Evolutionary conservation across 768 basidiomycete species (phyloP).

Genomic region (Kwoniella newhampshirensis): DNA sequence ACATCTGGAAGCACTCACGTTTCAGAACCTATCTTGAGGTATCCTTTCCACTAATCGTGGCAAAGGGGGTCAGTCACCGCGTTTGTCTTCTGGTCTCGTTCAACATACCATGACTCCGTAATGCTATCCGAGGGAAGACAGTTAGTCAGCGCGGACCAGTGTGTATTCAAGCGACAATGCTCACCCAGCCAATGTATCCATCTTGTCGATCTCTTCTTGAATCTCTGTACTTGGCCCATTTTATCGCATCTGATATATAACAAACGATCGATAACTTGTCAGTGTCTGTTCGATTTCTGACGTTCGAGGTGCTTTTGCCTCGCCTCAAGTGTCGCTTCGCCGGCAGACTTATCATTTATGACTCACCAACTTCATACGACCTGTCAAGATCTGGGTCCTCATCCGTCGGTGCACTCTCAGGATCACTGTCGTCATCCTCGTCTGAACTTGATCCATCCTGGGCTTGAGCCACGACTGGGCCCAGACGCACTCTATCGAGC

Average conservation of each 20-base stretch:
- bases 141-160: neutral
- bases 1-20: constrained; percentile 17
- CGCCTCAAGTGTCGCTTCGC: no score
- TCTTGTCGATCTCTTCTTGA: constrained; percentile 12
- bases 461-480: neutral
- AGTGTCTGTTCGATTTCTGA: no score
- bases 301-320: no score
- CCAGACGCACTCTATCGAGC: constrained; percentile 8
- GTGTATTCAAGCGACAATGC: neutral
- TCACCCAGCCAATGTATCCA: constrained; percentile 31
- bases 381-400: constrained; percentile 11
- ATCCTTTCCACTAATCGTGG: constrained; percentile 30
- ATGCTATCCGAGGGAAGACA: constrained; percentile 22
- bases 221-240: constrained; percentile 30
- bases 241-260: constrained; percentile 28
- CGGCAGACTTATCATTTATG: constrained; percentile 4
- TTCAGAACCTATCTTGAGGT: constrained; percentile 32
- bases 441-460: constrained; percentile 5
- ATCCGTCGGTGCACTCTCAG: constrained; percentile 16
- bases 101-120: constrained; percentile 35
- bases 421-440: constrained; percentile 15
- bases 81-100: neutral
- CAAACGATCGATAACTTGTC: no score
- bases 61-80: neutral
- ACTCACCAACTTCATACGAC: constrained; percentile 29